Conservation (phyloP, 257 asterid species). For the Dorcoceras hygrometricum region DNA sequence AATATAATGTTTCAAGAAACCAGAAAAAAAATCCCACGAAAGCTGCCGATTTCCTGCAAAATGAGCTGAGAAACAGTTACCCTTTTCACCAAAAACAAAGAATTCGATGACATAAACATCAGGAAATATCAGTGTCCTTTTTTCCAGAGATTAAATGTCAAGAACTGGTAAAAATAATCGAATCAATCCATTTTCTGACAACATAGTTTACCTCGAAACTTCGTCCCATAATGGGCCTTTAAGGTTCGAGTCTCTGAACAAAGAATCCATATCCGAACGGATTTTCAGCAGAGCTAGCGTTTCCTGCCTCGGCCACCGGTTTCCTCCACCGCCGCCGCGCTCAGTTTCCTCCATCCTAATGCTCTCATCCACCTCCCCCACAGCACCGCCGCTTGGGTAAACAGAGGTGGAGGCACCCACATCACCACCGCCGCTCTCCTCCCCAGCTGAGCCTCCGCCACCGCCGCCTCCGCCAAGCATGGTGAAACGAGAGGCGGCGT, state of each 20-base stretch:
- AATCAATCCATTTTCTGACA: not conserved
- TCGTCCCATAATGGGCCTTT: constrained; percentile 43
- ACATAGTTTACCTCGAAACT: constrained; percentile 36
- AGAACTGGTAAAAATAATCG: not conserved
- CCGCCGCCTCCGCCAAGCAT: no score
- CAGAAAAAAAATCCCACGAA: not conserved
- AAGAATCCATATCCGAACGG: constrained; percentile 44
- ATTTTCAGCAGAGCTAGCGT: constrained; percentile 37
- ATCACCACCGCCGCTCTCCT: not conserved
- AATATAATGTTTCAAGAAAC: not conserved
- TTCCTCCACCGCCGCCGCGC: constrained; percentile 24
- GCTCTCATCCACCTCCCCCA: not conserved
- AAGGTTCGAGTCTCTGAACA: constrained; percentile 40
- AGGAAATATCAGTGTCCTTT: not conserved
- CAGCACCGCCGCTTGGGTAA: constrained; percentile 24
- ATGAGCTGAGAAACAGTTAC: not conserved
- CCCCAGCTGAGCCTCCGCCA: not conserved
- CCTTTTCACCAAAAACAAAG: no score
- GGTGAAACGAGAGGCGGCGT: no score
- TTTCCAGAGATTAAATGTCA: not conserved
- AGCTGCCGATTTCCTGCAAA: not conserved
- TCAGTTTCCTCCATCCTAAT: not conserved
- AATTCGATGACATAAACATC: no score
- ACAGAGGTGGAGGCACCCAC: no score
- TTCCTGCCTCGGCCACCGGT: constrained; percentile 47